These are phyloP conservation scores for Lumnitzera racemosa DNA, from an alignment of 345 rosid species.

Conservation along the genomic window DNA sequence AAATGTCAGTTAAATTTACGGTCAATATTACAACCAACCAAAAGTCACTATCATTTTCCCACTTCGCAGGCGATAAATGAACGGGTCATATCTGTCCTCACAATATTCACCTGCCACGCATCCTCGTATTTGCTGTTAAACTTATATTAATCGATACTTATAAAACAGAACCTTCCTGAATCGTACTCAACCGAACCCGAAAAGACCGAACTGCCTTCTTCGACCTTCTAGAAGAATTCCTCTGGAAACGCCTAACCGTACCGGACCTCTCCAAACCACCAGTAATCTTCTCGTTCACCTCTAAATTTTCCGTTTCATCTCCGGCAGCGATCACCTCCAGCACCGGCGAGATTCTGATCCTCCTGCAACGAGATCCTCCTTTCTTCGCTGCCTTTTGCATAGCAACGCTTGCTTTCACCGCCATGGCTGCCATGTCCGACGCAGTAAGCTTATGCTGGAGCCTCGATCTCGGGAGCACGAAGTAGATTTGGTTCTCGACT, in stretches of 20 bases:
- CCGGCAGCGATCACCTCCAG: slow-evolving; percentile 4
- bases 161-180: slow-evolving; percentile 5
- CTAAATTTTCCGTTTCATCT: not conserved
- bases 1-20: too few species aligned
- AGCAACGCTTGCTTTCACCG: slow-evolving; percentile 29
- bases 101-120: too few species aligned
- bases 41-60: too few species aligned
- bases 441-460: slow-evolving; percentile 15
- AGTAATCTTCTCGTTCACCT: not conserved
- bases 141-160: not conserved
- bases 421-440: slow-evolving; percentile 27
- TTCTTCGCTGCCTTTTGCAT: slow-evolving; percentile 5
- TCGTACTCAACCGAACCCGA: slow-evolving; percentile 12
- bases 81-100: too few species aligned
- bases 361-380: not conserved
- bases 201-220: slow-evolving; percentile 12
- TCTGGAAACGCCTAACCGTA: slow-evolving; percentile 3
- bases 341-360: slow-evolving; percentile 11
- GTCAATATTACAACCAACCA: too few species aligned
- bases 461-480: slow-evolving; percentile 17
- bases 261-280: not conserved
- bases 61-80: too few species aligned
- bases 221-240: slow-evolving; percentile 2
- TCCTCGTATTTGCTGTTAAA: too few species aligned
- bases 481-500: slow-evolving; percentile 20